Evolutionary conservation across 805 yeast species (phyloP).

Genomic region (Candida nemodendra): DNA sequence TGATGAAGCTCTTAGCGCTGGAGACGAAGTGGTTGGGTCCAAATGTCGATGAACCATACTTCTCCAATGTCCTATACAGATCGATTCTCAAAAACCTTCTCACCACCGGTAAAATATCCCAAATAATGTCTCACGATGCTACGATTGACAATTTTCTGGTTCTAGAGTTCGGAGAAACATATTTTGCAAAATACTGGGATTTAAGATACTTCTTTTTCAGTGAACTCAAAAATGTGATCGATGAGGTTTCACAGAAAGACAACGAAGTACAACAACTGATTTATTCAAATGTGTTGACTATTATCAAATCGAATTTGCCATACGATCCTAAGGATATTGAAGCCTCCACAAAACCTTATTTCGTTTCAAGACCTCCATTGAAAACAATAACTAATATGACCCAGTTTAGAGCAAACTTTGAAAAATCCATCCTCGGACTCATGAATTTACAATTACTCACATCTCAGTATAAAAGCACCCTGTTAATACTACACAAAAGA

Average conservation of each 20-base stretch:
- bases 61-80: constrained; percentile 56
- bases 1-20: constrained; percentile 51
- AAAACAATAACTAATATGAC: constrained; percentile 32
- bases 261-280: constrained; percentile 20
- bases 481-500: constrained; percentile 75
- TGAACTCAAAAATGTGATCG: constrained; percentile 36
- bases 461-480: constrained; percentile 64
- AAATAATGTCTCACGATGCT: constrained; percentile 44
- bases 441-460: constrained; percentile 44
- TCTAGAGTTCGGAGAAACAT: constrained; percentile 54
- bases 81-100: constrained; percentile 35
- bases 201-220: constrained; percentile 71
- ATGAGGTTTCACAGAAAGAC: constrained; percentile 23
- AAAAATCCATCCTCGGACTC: constrained; percentile 61
- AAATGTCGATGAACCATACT: constrained; percentile 51
- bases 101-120: constrained; percentile 34
- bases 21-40: constrained; percentile 58
- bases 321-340: constrained; percentile 37
- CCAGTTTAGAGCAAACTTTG: constrained; percentile 63
- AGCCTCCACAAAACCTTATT: constrained; percentile 30
- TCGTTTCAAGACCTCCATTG: constrained; percentile 45
- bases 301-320: constrained; percentile 31
- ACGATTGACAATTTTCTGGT: constrained; percentile 38
- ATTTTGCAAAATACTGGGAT: constrained; percentile 66
- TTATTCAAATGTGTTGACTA: constrained; percentile 41